A percentile compares a stretch with the other conserved stretches of the same genome.
Conservation (phyloP, 768 basidiomycete genomes). For the Amyloporia xantha region DNA sequence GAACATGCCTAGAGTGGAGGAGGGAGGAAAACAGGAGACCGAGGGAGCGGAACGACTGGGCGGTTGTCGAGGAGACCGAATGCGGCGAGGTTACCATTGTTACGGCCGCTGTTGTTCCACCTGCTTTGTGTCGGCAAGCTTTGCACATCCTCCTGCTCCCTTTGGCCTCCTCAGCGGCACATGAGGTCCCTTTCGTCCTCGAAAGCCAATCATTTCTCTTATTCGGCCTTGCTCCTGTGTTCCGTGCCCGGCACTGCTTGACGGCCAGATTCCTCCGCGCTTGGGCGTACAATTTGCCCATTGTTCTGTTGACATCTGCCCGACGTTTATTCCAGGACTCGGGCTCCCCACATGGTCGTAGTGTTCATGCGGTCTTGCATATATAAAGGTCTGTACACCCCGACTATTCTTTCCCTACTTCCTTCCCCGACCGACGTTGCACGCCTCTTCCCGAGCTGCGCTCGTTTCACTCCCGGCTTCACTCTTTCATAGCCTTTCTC, state of each 20-base stretch:
- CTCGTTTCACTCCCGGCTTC: conserved; percentile 1
- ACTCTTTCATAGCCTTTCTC: conserved; percentile 1
- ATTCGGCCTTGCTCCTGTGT: too few relatives aligned
- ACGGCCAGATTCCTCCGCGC: too few relatives aligned
- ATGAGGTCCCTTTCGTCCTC: background rate
- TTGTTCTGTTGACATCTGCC: too few relatives aligned
- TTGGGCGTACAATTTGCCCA: too few relatives aligned
- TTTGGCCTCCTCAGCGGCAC: too few relatives aligned
- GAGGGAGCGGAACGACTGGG: background rate
- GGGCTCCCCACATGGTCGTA: background rate
- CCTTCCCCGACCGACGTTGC: conserved; percentile 1
- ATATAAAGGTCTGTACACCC: conserved; percentile 2
- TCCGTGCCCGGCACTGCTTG: too few relatives aligned
- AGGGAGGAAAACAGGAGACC: background rate
- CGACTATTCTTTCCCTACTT: background rate
- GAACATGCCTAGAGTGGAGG: too few relatives aligned
- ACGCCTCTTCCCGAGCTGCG: conserved; percentile 6
- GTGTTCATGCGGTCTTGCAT: background rate
- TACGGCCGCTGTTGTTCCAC: background rate
- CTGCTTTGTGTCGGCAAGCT: background rate
- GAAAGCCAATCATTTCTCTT: background rate
- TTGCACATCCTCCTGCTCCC: background rate
- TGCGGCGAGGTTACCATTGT: background rate
- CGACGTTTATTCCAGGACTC: too few relatives aligned
- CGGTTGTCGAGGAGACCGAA: background rate